phyloP scores from a whole-genome alignment of 805 yeast species.

The Kluyveromyces wickerhamii region DNA sequence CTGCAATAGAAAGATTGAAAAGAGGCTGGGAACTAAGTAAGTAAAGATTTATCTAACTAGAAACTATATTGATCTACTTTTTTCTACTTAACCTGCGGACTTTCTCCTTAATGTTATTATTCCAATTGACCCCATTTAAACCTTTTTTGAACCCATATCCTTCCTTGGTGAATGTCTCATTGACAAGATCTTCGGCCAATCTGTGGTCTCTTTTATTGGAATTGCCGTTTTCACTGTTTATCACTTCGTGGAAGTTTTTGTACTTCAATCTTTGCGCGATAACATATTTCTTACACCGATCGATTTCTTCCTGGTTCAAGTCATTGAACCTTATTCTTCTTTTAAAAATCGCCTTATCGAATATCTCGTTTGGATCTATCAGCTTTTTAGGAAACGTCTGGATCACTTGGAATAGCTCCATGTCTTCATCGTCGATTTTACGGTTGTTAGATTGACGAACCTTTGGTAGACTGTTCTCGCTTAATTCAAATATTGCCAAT shows the following conservation, averaged over 20 bases:
- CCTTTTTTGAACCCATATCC: conserved; percentile 36
- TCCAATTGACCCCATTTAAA: conserved; percentile 53
- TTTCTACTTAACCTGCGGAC: conserved; percentile 38
- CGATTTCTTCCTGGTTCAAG: conserved; percentile 74
- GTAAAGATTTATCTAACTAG: conserved; percentile 7
- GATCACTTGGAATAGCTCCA: conserved; percentile 73
- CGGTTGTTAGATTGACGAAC: conserved; percentile 8
- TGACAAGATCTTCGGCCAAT: conserved; percentile 20
- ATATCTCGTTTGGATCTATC: conserved; percentile 58
- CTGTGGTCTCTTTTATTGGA: conserved; percentile 8
- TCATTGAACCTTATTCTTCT: conserved; percentile 65
- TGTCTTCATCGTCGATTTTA: conserved; percentile 35
- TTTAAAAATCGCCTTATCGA: conserved; percentile 64
- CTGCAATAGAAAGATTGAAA: conserved; percentile 29
- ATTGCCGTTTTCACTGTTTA: conserved; percentile 7
- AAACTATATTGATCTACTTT: conserved; percentile 8
- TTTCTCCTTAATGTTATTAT: conserved; percentile 47
- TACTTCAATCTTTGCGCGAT: conserved; percentile 45
- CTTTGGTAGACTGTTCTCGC: conserved; percentile 54
- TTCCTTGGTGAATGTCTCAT: conserved; percentile 33
- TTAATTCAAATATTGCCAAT: conserved; percentile 65
- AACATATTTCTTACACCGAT: conserved; percentile 72
- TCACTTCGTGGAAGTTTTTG: conserved; percentile 21
- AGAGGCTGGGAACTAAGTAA: conserved; percentile 34
- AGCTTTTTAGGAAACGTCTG: conserved; percentile 74